Percentiles rank a stretch among this genome's conserved stretches.
phyloP scores from a whole-genome alignment of 352 stramenopile species.

The Elongisporangium undulatum region DNA sequence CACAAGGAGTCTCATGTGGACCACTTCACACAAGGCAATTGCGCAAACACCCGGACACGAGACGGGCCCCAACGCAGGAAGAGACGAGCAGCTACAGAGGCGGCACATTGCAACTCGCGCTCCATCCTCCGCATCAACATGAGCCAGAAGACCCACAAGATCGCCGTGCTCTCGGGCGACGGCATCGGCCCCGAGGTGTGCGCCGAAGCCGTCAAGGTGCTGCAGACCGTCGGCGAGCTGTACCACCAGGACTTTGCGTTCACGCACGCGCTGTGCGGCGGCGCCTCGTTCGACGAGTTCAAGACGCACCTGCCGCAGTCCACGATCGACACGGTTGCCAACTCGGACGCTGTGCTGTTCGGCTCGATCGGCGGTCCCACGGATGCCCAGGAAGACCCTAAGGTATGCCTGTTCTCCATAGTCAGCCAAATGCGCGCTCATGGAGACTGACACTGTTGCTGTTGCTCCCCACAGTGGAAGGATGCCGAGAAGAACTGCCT shows the following conservation, averaged over 20 bases:
- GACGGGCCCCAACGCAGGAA: too few relatives aligned
- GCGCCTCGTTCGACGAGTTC: constrained; percentile 91
- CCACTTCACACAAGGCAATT: background rate
- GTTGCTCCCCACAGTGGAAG: constrained; percentile 49
- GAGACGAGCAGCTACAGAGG: background rate
- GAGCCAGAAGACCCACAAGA: constrained; percentile 63
- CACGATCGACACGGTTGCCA: constrained; percentile 91
- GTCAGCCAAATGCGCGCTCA: background rate
- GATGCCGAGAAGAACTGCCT: constrained; percentile 95
- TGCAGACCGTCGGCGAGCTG: constrained; percentile 77
- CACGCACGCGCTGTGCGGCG: constrained; percentile 94
- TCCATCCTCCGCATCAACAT: constrained; percentile 8
- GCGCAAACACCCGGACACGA: background rate
- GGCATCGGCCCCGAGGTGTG: constrained; percentile 99
- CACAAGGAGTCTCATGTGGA: background rate
- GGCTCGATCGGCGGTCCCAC: constrained; percentile 95
- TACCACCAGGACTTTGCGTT: constrained; percentile 92
- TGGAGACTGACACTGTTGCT: background rate
- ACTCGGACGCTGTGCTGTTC: constrained; percentile 92
- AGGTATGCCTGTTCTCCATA: constrained; percentile 22
- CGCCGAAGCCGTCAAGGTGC: constrained; percentile 88
- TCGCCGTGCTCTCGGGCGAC: constrained; percentile 96
- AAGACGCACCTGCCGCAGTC: constrained; percentile 93
- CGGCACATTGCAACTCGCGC: background rate
- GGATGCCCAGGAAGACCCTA: constrained; percentile 86